Conservation (phyloP, 2,329 filamentous ascomycete species). For the Leptosphaerulina australis region DNA sequence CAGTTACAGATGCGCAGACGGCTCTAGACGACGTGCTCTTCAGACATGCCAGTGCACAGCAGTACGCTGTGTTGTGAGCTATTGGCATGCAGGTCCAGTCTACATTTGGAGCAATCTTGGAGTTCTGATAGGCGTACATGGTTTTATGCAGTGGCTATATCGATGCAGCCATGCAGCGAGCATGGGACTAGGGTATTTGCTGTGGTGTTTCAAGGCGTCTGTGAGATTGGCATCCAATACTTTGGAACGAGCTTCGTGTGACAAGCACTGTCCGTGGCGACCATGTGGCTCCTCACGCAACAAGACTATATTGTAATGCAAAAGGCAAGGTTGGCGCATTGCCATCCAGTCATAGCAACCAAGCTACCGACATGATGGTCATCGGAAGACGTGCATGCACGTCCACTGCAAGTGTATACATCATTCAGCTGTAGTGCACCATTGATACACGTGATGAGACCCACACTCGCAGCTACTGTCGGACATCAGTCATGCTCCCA, state of each 20-base stretch:
- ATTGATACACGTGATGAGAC: slow-evolving; percentile 29
- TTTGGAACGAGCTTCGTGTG: slow-evolving; percentile 14
- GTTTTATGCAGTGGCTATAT: slow-evolving; percentile 21
- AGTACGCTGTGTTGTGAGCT: slow-evolving; percentile 42
- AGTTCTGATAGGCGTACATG: slow-evolving; percentile 28
- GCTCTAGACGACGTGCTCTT: slow-evolving; percentile 47
- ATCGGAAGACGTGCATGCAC: slow-evolving; percentile 41
- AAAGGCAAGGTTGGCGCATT: background rate
- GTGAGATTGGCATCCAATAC: slow-evolving; percentile 32
- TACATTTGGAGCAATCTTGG: slow-evolving; percentile 25
- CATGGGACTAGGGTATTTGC: slow-evolving; percentile 27
- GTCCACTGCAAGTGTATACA: slow-evolving; percentile 25
- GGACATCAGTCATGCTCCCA: slow-evolving; percentile 14
- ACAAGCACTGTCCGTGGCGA: slow-evolving; percentile 20
- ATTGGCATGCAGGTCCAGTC: slow-evolving; percentile 36
- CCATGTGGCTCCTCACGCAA: slow-evolving; percentile 2
- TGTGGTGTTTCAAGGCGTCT: slow-evolving; percentile 24
- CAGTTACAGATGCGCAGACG: slow-evolving; percentile 36
- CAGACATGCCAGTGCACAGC: slow-evolving; percentile 37
- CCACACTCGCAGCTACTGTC: slow-evolving; percentile 10
- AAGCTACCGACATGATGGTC: slow-evolving; percentile 36
- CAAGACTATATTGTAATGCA: slow-evolving; percentile 2
- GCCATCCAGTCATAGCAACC: slow-evolving; percentile 5
- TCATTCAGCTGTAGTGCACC: slow-evolving; percentile 25
- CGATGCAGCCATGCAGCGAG: slow-evolving; percentile 14